A percentile compares a stretch with the other conserved stretches of the same genome.
phyloP scores from a whole-genome alignment of 345 rosid species.

The Nasturtium officinale region DNA sequence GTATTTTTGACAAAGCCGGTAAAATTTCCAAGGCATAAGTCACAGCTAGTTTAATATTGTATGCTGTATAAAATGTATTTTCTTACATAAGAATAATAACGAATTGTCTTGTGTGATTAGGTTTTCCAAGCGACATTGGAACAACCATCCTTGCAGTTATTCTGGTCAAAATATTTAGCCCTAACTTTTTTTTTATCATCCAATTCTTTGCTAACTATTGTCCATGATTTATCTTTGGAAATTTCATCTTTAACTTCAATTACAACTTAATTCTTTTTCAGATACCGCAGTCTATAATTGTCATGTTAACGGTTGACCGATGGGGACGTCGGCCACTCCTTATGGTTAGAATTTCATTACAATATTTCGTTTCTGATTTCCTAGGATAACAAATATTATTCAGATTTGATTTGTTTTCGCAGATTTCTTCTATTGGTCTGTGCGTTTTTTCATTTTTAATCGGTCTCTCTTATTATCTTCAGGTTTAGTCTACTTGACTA shows the following conservation, averaged over 20 bases:
- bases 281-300: constrained; percentile 43
- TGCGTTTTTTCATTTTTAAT: constrained; percentile 43
- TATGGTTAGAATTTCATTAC: constrained; percentile 39
- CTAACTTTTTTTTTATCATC: neutral
- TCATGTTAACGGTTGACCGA: constrained; percentile 39
- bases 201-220: too few relatives aligned
- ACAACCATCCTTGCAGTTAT: constrained; percentile 40
- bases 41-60: neutral
- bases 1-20: constrained; percentile 44
- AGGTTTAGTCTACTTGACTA: constrained; percentile 44
- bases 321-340: constrained; percentile 50
- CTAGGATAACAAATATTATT: neutral
- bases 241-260: neutral
- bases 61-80: neutral
- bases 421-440: constrained; percentile 47
- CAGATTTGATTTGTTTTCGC: neutral
- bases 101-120: constrained; percentile 15
- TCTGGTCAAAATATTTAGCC: constrained; percentile 11
- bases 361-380: neutral
- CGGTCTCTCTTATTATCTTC: constrained; percentile 51
- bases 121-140: constrained; percentile 36
- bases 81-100: neutral
- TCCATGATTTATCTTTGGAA: neutral
- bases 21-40: neutral
- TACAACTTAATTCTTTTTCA: neutral